Evolutionary conservation across 73 alveolate species (phyloP).

Genomic region (Breviolum minutum): DNA sequence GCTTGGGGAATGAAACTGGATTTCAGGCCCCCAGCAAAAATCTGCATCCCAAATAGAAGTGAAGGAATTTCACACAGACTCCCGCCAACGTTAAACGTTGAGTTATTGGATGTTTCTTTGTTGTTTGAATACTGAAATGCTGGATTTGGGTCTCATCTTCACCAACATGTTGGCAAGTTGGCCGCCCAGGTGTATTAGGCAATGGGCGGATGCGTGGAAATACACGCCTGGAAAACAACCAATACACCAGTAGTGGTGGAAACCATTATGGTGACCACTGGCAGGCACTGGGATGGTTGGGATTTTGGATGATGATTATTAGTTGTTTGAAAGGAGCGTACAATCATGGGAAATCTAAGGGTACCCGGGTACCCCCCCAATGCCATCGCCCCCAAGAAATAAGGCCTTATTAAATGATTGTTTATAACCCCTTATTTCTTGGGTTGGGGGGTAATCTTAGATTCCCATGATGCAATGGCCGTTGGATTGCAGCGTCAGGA

Average conservation of each 20-base stretch:
- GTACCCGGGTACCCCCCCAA: not conserved
- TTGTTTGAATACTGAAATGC: not conserved
- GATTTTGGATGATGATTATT: no score
- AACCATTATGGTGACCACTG: not conserved
- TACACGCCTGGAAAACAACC: conserved; percentile 2
- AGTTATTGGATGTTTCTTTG: not conserved
- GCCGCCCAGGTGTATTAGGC: conserved; percentile 18
- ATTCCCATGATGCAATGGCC: not conserved
- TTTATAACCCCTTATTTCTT: not conserved
- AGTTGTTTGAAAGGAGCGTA: not conserved
- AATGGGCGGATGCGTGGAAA: conserved; percentile 40
- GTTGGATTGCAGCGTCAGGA: not conserved
- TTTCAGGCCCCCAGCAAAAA: not conserved
- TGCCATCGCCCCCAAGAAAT: no score
- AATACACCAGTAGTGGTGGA: not conserved
- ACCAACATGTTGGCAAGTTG: not conserved
- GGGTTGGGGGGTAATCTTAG: not conserved
- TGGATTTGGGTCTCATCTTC: not conserved
- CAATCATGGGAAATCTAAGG: not conserved
- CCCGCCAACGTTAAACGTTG: not conserved
- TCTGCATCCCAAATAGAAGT: not conserved
- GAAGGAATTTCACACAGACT: not conserved
- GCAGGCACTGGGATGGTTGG: not conserved
- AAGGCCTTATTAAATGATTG: no score
- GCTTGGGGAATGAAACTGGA: not conserved